Conservation (phyloP, 2,329 filamentous ascomycete genomes). For the Verticillium longisporum region DNA sequence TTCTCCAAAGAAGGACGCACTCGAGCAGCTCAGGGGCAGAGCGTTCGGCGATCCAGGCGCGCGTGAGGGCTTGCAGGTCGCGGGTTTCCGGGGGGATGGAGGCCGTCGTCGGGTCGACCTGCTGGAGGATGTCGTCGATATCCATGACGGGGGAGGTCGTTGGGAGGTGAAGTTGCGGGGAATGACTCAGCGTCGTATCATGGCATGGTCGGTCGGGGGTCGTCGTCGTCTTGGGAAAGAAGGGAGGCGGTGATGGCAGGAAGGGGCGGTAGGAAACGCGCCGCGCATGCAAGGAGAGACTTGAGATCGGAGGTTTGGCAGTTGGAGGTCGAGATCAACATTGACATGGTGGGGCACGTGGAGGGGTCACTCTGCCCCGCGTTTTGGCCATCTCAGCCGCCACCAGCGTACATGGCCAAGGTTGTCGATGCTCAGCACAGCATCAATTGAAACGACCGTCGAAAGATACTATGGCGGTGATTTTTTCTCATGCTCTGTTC, state of each 20-base stretch:
- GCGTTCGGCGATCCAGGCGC: conserved; percentile 89
- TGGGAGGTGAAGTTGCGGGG: background rate
- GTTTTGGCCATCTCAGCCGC: background rate
- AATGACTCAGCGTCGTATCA: background rate
- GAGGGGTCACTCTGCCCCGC: background rate
- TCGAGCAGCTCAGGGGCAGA: conserved; percentile 82
- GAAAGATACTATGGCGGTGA: too few relatives aligned
- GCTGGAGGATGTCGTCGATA: conserved; percentile 72
- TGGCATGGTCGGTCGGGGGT: background rate
- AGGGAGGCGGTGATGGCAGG: too few relatives aligned
- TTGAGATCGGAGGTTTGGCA: background rate
- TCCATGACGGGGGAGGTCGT: conserved; percentile 45
- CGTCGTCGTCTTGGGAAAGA: background rate
- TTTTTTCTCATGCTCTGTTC: too few relatives aligned
- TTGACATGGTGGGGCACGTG: background rate
- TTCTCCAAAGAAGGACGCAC: conserved; percentile 36
- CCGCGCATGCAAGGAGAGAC: background rate
- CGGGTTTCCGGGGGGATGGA: conserved; percentile 51
- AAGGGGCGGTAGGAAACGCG: background rate
- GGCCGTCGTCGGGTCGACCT: conserved; percentile 57
- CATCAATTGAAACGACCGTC: background rate
- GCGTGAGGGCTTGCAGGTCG: conserved; percentile 83
- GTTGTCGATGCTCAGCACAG: background rate
- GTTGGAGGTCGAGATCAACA: background rate
- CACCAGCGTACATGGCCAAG: background rate